Conservation (phyloP, 306 rosid genomes). For the Trifolium dubium region DNA sequence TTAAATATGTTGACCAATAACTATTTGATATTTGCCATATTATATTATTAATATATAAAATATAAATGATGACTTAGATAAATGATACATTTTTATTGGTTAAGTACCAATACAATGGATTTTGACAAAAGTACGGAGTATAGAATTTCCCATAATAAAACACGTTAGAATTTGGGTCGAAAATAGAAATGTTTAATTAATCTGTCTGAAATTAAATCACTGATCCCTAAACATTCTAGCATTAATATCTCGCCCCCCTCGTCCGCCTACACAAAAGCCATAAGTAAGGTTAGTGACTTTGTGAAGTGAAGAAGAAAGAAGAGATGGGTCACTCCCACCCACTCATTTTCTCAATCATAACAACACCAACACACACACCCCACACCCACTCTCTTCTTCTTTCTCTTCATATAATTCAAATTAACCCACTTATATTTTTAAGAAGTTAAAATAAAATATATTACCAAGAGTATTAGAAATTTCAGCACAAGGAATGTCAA, state of each 20-base stretch:
- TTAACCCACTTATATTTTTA: neutral
- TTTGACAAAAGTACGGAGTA: too few species aligned
- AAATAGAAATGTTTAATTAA: neutral
- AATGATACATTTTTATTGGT: too few species aligned
- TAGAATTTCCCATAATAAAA: too few species aligned
- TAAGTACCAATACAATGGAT: too few species aligned
- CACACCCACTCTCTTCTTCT: slow-evolving; percentile 48
- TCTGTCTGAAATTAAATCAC: neutral
- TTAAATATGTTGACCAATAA: too few species aligned
- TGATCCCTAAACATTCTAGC: slow-evolving; percentile 55
- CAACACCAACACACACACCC: slow-evolving; percentile 41
- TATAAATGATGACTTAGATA: too few species aligned
- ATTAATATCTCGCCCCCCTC: slow-evolving; percentile 91
- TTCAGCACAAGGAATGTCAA: too few species aligned
- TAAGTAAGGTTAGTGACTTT: slow-evolving; percentile 53
- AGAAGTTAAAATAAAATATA: too few species aligned
- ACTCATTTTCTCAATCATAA: slow-evolving; percentile 98
- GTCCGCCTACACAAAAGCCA: slow-evolving; percentile 86
- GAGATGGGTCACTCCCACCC: slow-evolving; percentile 84
- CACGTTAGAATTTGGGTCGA: too few species aligned
- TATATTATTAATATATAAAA: too few species aligned
- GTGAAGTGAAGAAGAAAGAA: neutral
- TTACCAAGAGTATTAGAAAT: too few species aligned
- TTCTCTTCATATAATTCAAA: slow-evolving; percentile 47
- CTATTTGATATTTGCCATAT: too few species aligned